Conservation (phyloP, 2,329 filamentous ascomycete species). For the Colletotrichum tamarilloi region DNA sequence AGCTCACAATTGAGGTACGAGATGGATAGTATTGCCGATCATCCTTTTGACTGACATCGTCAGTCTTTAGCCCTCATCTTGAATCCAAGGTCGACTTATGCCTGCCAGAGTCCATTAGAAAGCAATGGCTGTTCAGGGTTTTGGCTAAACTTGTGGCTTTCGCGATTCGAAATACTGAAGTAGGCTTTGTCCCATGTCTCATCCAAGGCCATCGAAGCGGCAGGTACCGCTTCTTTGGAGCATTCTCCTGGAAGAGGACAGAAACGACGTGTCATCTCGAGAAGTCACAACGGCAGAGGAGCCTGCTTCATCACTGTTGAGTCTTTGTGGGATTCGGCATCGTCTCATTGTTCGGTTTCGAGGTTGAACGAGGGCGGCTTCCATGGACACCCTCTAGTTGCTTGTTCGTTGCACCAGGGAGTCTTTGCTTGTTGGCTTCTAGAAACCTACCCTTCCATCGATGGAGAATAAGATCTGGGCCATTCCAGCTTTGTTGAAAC, state of each 20-base stretch:
- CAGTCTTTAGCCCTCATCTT: not conserved
- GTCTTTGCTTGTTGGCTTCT: not conserved
- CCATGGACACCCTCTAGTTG: not conserved
- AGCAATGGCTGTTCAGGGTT: not conserved
- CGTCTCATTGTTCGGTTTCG: not conserved
- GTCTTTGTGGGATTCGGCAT: not conserved
- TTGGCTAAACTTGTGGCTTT: not conserved
- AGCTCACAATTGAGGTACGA: not conserved
- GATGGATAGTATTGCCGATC: not conserved
- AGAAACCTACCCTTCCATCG: not conserved
- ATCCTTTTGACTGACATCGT: not conserved
- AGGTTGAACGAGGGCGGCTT: not conserved
- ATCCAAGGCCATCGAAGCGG: not conserved
- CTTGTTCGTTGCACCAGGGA: not conserved
- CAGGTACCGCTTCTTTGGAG: not conserved
- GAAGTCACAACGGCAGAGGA: not conserved
- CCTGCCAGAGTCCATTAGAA: not conserved
- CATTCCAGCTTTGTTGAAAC: not conserved
- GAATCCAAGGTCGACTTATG: not conserved
- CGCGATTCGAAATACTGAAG: not conserved
- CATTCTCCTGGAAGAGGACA: not conserved
- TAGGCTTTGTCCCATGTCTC: not conserved
- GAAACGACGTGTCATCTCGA: not conserved
- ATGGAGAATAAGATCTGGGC: not conserved
- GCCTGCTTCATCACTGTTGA: not conserved